A percentile compares a stretch with the other conserved stretches of the same genome.
phyloP scores from a whole-genome alignment of 352 stramenopile genomes.

The Pythium phragmitis region DNA sequence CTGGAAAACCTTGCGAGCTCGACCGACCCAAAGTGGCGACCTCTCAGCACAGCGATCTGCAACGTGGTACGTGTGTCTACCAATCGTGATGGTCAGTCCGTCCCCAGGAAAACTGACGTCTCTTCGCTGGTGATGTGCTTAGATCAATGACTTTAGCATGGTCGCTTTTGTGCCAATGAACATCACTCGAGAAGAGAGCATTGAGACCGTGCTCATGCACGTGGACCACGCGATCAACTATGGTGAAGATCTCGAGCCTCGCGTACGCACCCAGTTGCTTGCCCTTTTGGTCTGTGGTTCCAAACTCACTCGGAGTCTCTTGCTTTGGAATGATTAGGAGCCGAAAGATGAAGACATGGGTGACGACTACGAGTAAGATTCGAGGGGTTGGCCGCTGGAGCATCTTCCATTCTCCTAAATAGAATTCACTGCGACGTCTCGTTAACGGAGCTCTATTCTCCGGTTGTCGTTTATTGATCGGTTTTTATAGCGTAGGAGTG shows the following conservation, averaged over 20 bases:
- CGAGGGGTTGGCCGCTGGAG: neutral
- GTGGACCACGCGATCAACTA: slow-evolving; percentile 97
- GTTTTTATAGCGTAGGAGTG: neutral
- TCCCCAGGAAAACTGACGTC: neutral
- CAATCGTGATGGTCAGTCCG: neutral
- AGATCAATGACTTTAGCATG: slow-evolving; percentile 97
- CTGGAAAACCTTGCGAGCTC: slow-evolving; percentile 80
- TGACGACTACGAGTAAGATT: slow-evolving; percentile 22
- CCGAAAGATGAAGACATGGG: slow-evolving; percentile 58
- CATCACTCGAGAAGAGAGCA: slow-evolving; percentile 95
- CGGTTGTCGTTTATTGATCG: neutral
- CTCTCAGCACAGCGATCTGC: slow-evolving; percentile 79
- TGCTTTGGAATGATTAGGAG: slow-evolving; percentile 34
- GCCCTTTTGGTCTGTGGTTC: too few species aligned
- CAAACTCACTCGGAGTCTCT: neutral
- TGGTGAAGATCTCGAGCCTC: slow-evolving; percentile 94
- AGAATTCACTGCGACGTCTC: slow-evolving; percentile 1
- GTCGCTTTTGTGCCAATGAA: slow-evolving; percentile 98
- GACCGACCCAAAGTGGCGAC: slow-evolving; percentile 81
- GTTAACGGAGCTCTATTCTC: neutral
- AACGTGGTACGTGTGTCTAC: slow-evolving; percentile 63
- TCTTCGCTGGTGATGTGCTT: slow-evolving; percentile 7
- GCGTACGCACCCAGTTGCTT: slow-evolving; percentile 28
- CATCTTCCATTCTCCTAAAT: neutral
- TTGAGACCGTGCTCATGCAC: slow-evolving; percentile 94